phyloP scores from a whole-genome alignment of 345 rosid species.

The Populus ilicifolia region DNA sequence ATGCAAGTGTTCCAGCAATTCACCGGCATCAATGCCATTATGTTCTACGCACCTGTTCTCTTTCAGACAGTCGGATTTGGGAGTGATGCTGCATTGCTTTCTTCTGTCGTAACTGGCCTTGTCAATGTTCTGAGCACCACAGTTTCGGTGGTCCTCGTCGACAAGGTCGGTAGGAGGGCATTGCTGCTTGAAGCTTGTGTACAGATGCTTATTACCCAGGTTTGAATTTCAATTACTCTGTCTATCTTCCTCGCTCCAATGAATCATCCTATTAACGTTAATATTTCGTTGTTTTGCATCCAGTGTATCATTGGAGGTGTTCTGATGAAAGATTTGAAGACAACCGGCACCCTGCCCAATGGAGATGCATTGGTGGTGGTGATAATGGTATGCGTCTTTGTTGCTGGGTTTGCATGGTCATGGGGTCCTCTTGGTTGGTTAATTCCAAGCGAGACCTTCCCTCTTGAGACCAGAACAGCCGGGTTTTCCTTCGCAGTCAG shows the following conservation, averaged over 20 bases:
- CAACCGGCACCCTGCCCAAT: slow-evolving; percentile 19
- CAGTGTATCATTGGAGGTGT: slow-evolving; percentile 33
- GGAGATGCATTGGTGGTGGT: slow-evolving; percentile 30
- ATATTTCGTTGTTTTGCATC: not conserved
- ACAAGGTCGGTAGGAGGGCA: slow-evolving; percentile 35
- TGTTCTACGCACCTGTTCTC: slow-evolving; percentile 53
- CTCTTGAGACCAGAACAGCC: slow-evolving; percentile 47
- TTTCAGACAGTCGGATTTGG: slow-evolving; percentile 55
- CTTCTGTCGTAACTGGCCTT: slow-evolving; percentile 42
- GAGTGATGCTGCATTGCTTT: slow-evolving; percentile 32
- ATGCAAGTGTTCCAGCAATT: slow-evolving; percentile 67
- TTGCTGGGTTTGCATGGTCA: slow-evolving; percentile 66
- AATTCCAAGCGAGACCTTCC: slow-evolving; percentile 57
- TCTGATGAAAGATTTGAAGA: slow-evolving; percentile 21
- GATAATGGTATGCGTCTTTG: slow-evolving; percentile 37
- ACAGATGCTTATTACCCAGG: slow-evolving; percentile 33
- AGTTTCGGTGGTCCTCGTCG: slow-evolving; percentile 27
- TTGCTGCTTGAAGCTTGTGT: slow-evolving; percentile 30
- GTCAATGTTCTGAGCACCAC: slow-evolving; percentile 26
- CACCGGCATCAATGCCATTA: slow-evolving; percentile 56
- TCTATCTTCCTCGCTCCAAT: not conserved
- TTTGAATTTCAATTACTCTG: not conserved
- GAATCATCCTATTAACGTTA: not conserved
- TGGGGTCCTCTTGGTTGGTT: slow-evolving; percentile 79
- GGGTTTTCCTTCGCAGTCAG: slow-evolving; percentile 57